phyloP scores from a whole-genome alignment of 163 green algal species.

The Coccomyxa subellipsoidea region DNA sequence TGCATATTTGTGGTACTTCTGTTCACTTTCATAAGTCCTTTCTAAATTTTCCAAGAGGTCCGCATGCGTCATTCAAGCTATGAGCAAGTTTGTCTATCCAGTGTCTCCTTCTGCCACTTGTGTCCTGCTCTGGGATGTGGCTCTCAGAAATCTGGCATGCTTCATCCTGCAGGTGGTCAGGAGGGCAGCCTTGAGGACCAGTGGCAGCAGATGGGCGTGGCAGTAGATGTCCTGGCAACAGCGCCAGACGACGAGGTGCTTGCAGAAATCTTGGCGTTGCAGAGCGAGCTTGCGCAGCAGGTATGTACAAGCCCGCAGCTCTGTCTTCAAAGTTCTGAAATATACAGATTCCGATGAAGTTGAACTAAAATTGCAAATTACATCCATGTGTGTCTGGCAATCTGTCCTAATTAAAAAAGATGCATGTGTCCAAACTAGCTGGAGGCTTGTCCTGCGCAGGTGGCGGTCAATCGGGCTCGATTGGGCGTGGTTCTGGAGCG shows the following conservation, averaged over 20 bases:
- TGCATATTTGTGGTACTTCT: neutral
- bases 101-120: no score
- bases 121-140: neutral
- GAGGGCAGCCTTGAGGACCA: constrained; percentile 48
- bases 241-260: constrained; percentile 86
- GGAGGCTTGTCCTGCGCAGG: neutral
- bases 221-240: constrained; percentile 43
- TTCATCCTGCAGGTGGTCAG: constrained; percentile 16
- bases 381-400: no score
- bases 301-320: neutral
- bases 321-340: neutral
- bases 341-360: no score
- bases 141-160: neutral
- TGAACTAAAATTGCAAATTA: no score
- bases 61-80: neutral
- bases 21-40: neutral
- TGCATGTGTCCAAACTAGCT: neutral
- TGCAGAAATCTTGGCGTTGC: constrained; percentile 73
- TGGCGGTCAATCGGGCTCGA: constrained; percentile 44
- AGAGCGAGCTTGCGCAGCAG: constrained; percentile 68
- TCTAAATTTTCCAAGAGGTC: neutral
- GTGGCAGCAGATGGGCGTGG: constrained; percentile 37
- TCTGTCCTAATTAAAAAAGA: no score
- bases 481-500: constrained; percentile 39
- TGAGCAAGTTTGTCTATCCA: no score